Base-by-base conservation (phyloP, 2,329 filamentous ascomycete species). In the Trichoderma gracile region DNA sequence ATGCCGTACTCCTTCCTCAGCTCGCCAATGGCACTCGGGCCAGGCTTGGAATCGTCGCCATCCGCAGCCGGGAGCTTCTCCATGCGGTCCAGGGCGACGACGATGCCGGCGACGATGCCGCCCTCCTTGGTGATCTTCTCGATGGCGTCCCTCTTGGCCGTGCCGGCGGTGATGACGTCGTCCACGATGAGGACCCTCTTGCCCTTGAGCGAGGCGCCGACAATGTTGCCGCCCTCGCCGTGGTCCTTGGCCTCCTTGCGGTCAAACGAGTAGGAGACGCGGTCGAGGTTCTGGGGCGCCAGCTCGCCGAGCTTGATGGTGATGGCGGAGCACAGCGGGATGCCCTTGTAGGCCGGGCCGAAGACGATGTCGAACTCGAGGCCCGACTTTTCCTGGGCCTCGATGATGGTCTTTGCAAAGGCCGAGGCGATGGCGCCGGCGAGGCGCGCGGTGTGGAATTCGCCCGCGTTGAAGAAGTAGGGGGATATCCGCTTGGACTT, bases 381-480 rank as follows among this genome's bases (percentile, higher is more conserved):
- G 40, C 78, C 75, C 40, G 73, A 70, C 40, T 78, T 72, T 50
- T 76, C 70, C 70, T 78, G 77, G 21, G 81, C 79, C 55, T 82
- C 76, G 68, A 82, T 78, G 71, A 89, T 86, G 64, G 86, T 83
- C 69, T 84, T 78, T 49, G 94, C 94, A 78, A 94, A 98, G 65
- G 94, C 93, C 46, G 87, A 84, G 59, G 90, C 86, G 70, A 97
- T 91, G 64, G 92, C 87, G 67, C 85, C 85, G 68, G 96, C 86
- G 33, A 97, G 86, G 67, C 88, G 84, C 23, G 89, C 90, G 59
- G 88, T 89, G 82, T 95, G 92, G 79, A 98, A 96, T 72, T 91
- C 87, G 66, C 93, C 93, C 53, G 93, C 93, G 78, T 97, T 97
- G 87, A 98, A 96, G 83, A 98, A 98, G 84, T 98, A 98, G 47